Evolutionary conservation across 768 basidiomycete species (phyloP).

Genomic region (Naganishia vishniacii): DNA sequence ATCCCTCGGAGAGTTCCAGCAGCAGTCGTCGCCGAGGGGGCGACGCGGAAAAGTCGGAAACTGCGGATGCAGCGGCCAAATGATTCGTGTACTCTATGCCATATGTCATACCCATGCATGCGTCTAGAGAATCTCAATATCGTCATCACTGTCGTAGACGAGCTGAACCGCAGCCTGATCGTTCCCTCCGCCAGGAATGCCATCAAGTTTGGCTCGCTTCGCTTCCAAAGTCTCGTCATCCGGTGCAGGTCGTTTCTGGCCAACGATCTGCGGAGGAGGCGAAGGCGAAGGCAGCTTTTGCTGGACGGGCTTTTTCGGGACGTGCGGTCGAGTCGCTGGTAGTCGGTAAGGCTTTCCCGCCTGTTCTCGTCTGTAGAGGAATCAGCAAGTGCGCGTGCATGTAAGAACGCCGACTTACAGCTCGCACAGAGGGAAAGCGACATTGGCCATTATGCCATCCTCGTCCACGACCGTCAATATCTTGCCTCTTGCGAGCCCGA

Average conservation of each 20-base stretch:
- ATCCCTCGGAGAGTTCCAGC: conserved; percentile 19
- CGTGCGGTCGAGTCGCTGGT: conserved; percentile 2
- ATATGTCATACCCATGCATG: no score
- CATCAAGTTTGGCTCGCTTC: conserved; percentile 2
- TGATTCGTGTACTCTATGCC: not conserved
- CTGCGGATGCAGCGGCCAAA: no score
- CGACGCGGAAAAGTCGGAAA: not conserved
- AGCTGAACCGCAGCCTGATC: not conserved
- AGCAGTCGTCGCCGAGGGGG: not conserved
- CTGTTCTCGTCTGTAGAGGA: conserved; percentile 20
- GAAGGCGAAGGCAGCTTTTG: conserved; percentile 2
- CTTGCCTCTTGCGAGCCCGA: conserved; percentile 74
- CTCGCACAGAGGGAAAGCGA: conserved; percentile 63
- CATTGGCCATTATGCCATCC: conserved; percentile 67
- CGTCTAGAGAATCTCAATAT: conserved; percentile 27
- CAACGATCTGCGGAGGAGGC: conserved; percentile 26
- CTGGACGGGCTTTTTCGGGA: conserved; percentile 13
- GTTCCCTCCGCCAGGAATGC: not conserved
- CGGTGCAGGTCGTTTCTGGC: conserved; percentile 35
- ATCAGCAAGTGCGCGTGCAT: not conserved
- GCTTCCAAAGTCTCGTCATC: conserved; percentile 26
- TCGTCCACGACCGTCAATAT: conserved; percentile 87
- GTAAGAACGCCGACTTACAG: conserved; percentile 48
- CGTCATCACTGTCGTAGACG: conserved; percentile 25
- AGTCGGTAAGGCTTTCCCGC: conserved; percentile 13